Conservation (phyloP, 345 rosid genomes). For the Geranium rotundifolium region DNA sequence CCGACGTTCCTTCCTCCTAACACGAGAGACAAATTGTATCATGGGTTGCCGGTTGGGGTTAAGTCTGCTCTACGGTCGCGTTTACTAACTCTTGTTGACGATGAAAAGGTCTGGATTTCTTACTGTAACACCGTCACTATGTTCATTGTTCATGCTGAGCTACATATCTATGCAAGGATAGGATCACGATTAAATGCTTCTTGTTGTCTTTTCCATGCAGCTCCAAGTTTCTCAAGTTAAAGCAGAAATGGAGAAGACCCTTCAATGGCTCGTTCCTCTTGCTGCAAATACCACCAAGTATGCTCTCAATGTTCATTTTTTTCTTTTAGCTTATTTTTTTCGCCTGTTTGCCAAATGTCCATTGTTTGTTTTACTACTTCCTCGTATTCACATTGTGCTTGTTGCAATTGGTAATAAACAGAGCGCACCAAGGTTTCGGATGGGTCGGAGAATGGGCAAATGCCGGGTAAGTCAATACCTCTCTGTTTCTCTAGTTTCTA, state of each 20-base stretch:
- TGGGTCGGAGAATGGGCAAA: conserved; percentile 99
- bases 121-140: no score
- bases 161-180: not conserved
- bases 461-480: conserved; percentile 39
- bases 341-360: no score
- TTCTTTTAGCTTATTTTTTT: no score
- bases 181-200: not conserved
- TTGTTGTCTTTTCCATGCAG: conserved; percentile 29
- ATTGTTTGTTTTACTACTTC: no score
- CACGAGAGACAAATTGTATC: conserved; percentile 55
- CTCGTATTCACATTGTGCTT: no score
- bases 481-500: not conserved
- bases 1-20: conserved; percentile 61
- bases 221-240: conserved; percentile 44
- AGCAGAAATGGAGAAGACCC: conserved; percentile 78
- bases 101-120: conserved; percentile 42
- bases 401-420: conserved; percentile 11
- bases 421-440: conserved; percentile 91
- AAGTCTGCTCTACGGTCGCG: conserved; percentile 53
- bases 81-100: conserved; percentile 30
- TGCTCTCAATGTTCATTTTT: conserved; percentile 7
- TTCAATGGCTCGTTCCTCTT: conserved; percentile 72
- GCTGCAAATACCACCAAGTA: conserved; percentile 83
- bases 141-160: no score
- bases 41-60: conserved; percentile 48